A percentile compares a stretch with the other conserved stretches of the same genome.
phyloP scores from a whole-genome alignment of 257 asterid species.

The Rehmannia glutinosa region DNA sequence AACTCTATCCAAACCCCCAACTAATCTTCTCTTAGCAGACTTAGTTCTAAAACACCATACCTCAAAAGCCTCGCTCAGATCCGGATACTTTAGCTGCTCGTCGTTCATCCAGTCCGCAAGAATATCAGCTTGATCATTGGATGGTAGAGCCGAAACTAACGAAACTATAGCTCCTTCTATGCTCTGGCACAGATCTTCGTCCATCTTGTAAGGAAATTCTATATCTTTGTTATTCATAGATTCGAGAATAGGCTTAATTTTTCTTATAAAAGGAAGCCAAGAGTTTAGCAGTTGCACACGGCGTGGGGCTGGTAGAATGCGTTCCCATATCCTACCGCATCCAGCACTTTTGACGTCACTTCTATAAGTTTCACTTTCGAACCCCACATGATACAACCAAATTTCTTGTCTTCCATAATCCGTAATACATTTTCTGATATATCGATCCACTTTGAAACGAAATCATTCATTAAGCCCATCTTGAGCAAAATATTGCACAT shows the following conservation, averaged over 20 bases:
- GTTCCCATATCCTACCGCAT: slow-evolving; percentile 71
- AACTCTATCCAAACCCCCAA: slow-evolving; percentile 35
- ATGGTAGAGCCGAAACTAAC: slow-evolving; percentile 58
- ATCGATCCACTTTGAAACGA: slow-evolving; percentile 55
- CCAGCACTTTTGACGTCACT: slow-evolving; percentile 67
- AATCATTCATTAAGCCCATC: slow-evolving; percentile 66
- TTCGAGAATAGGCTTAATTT: slow-evolving; percentile 56
- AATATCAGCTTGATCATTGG: slow-evolving; percentile 73
- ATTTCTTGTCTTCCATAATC: slow-evolving; percentile 37
- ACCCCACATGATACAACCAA: slow-evolving; percentile 46
- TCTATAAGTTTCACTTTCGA: slow-evolving; percentile 51
- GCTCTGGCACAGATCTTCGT: slow-evolving; percentile 63
- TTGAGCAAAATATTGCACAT: slow-evolving; percentile 51
- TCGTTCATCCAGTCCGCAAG: slow-evolving; percentile 67
- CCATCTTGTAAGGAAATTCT: slow-evolving; percentile 54
- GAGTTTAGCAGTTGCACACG: slow-evolving; percentile 49
- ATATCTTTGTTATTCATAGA: slow-evolving; percentile 26
- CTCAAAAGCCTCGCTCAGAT: slow-evolving; percentile 83
- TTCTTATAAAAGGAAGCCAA: slow-evolving; percentile 73
- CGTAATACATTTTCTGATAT: slow-evolving; percentile 35
- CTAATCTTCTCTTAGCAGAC: slow-evolving; percentile 70
- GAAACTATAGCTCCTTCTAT: slow-evolving; percentile 79
- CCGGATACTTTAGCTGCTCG: slow-evolving; percentile 58
- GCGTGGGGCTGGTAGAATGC: slow-evolving; percentile 56
- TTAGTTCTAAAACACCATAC: slow-evolving; percentile 80